These are phyloP conservation scores for Leccinum disarticulatum DNA, from an alignment of 768 basidiomycete species.

Conservation along the genomic window DNA sequence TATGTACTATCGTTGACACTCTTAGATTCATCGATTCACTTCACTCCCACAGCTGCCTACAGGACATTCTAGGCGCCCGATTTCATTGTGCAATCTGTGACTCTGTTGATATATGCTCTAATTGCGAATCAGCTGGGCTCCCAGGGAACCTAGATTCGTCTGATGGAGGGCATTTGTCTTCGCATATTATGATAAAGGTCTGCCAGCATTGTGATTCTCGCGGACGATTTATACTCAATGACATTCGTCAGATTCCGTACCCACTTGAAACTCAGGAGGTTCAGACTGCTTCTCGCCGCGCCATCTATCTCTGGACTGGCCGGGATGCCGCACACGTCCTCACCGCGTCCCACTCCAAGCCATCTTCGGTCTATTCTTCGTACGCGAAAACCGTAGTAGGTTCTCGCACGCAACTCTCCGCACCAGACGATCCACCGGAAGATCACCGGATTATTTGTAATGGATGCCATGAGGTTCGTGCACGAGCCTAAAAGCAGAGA, in stretches of 20 bases:
- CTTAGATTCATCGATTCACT: constrained; percentile 1
- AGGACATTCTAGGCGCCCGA: constrained; percentile 87
- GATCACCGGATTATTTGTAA: constrained; percentile 65
- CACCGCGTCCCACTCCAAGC: constrained; percentile 46
- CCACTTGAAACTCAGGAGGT: constrained; percentile 75
- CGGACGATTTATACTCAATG: neutral
- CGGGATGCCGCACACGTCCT: constrained; percentile 69
- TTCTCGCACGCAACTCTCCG: constrained; percentile 36
- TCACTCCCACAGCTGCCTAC: constrained; percentile 62
- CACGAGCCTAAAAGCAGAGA: neutral
- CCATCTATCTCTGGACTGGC: constrained; percentile 72
- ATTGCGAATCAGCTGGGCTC: constrained; percentile 83
- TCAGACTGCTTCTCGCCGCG: constrained; percentile 71
- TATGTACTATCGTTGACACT: constrained; percentile 39
- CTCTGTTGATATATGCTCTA: constrained; percentile 80
- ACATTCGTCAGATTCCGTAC: constrained; percentile 68
- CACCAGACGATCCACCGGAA: constrained; percentile 32
- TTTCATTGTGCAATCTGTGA: constrained; percentile 93
- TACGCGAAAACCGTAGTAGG: constrained; percentile 71
- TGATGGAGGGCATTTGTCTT: constrained; percentile 76
- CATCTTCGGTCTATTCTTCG: constrained; percentile 59
- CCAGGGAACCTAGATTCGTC: constrained; percentile 79
- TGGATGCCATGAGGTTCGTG: constrained; percentile 55
- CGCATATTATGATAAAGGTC: constrained; percentile 95
- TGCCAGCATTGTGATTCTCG: constrained; percentile 1